These are phyloP conservation scores for Lolium perenne DNA, from an alignment of 176 grass and related monocot species.

Conservation along the genomic window DNA sequence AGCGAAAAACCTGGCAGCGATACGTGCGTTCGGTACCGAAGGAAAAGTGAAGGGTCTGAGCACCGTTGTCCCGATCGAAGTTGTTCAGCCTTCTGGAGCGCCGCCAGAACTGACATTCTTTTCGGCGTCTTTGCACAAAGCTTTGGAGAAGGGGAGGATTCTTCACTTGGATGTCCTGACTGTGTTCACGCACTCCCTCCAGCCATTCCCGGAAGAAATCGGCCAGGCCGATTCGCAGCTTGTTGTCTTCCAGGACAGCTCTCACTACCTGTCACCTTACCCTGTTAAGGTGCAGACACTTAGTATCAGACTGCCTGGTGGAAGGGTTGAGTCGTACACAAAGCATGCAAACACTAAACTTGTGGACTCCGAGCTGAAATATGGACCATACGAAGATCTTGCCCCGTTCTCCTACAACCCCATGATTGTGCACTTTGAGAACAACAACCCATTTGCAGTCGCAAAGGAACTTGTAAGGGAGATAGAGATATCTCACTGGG, in stretches of 20 bases:
- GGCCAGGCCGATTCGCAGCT: conserved; percentile 90
- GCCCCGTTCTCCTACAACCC: conserved; percentile 76
- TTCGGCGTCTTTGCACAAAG: conserved; percentile 72
- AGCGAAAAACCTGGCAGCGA: conserved; percentile 85
- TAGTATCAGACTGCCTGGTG: conserved; percentile 82
- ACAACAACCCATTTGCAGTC: conserved; percentile 91
- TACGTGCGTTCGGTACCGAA: conserved; percentile 78
- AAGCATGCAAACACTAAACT: conserved; percentile 77
- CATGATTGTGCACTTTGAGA: conserved; percentile 90
- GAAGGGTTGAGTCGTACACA: conserved; percentile 93
- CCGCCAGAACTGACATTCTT: conserved; percentile 78
- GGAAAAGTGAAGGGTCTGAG: conserved; percentile 70
- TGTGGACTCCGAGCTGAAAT: conserved; percentile 79
- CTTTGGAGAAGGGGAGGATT: conserved; percentile 73
- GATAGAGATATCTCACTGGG: conserved; percentile 98
- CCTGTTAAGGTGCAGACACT: conserved; percentile 81
- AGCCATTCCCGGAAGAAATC: conserved; percentile 98
- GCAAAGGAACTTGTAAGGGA: conserved; percentile 89
- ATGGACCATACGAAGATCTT: conserved; percentile 82
- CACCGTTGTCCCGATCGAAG: conserved; percentile 59
- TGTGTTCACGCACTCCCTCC: conserved; percentile 76
- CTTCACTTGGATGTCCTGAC: conserved; percentile 72
- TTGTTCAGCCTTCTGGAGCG: conserved; percentile 70
- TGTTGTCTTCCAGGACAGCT: conserved; percentile 87
- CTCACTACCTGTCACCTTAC: conserved; percentile 88